A percentile compares a stretch with the other conserved stretches of the same genome.
These are phyloP conservation scores for Zygosaccharomyces pseudorouxii DNA, from an alignment of 805 yeast genomes.

Conservation along the genomic window DNA sequence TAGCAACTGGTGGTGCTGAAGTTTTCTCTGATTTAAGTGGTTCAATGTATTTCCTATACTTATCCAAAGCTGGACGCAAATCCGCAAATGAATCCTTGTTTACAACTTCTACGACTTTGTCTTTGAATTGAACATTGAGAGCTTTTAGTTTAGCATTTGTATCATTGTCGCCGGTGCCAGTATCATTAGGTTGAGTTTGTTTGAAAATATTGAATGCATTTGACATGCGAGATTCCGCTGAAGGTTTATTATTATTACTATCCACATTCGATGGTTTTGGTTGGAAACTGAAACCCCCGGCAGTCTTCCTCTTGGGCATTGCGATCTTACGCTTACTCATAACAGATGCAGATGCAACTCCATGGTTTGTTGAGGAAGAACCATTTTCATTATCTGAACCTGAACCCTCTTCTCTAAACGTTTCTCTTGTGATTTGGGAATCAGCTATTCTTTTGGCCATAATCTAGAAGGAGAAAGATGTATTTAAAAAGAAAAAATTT, in stretches of 20 bases:
- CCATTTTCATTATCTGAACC: conserved; percentile 40
- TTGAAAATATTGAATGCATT: conserved; percentile 18
- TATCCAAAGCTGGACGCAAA: conserved; percentile 50
- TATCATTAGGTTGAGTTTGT: neutral
- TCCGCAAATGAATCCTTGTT: conserved; percentile 48
- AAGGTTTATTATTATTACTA: neutral
- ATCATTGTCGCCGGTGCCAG: conserved; percentile 20
- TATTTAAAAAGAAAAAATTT: neutral
- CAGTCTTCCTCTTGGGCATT: conserved; percentile 46
- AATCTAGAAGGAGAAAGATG: neutral
- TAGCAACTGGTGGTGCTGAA: neutral
- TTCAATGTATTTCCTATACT: conserved; percentile 48
- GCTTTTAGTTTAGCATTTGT: conserved; percentile 54
- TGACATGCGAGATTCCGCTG: neutral
- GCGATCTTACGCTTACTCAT: conserved; percentile 69
- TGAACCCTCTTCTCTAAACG: conserved; percentile 29
- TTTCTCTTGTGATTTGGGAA: conserved; percentile 58
- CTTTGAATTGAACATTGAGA: conserved; percentile 55
- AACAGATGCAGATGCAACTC: conserved; percentile 53
- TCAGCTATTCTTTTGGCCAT: conserved; percentile 68
- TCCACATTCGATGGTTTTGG: conserved; percentile 10
- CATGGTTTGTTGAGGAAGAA: conserved; percentile 16
- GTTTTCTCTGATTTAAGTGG: conserved; percentile 14
- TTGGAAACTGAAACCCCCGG: conserved; percentile 6
- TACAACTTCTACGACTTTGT: conserved; percentile 42